These are phyloP conservation scores for Microstegium vimineum DNA, from an alignment of 176 grass and related monocot species.

Conservation along the genomic window DNA sequence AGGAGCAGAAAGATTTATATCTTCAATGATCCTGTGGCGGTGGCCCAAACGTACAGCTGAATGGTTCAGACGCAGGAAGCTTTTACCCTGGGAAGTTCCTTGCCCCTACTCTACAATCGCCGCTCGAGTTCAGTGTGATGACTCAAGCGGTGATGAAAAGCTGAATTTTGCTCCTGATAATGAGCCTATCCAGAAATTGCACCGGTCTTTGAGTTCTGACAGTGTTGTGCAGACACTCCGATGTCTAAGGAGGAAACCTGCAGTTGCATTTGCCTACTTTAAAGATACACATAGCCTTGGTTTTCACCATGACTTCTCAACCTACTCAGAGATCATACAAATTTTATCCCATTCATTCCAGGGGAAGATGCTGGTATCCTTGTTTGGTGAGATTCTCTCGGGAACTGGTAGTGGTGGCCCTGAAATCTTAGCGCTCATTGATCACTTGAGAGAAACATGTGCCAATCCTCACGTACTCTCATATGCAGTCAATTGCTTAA, in stretches of 20 bases:
- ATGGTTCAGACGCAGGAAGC: conserved; percentile 19
- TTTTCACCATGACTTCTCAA: conserved; percentile 53
- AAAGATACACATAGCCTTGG: conserved; percentile 43
- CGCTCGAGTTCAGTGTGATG: conserved; percentile 15
- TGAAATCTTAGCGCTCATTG: conserved; percentile 43
- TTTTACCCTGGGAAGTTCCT: not conserved
- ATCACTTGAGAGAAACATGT: conserved; percentile 18
- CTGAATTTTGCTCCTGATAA: not conserved
- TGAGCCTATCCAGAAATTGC: not conserved
- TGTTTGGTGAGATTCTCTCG: conserved; percentile 46
- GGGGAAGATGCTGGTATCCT: conserved; percentile 39
- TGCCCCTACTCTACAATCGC: conserved; percentile 11
- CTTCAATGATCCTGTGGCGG: conserved; percentile 27
- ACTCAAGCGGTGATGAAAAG: conserved; percentile 51
- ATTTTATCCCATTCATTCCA: conserved; percentile 33
- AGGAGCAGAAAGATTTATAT: not conserved
- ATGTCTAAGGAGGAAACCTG: conserved; percentile 37
- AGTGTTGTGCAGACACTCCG: conserved; percentile 37
- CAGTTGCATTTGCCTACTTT: conserved; percentile 55
- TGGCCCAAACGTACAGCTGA: conserved; percentile 32
- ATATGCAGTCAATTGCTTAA: conserved; percentile 43
- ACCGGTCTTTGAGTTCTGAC: conserved; percentile 17
- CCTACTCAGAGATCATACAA: conserved; percentile 48
- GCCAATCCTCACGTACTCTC: conserved; percentile 15
- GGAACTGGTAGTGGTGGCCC: not conserved